Base-by-base conservation (phyloP, 2,329 filamentous ascomycete species). In the Paraconiothyrium sp. region DNA sequence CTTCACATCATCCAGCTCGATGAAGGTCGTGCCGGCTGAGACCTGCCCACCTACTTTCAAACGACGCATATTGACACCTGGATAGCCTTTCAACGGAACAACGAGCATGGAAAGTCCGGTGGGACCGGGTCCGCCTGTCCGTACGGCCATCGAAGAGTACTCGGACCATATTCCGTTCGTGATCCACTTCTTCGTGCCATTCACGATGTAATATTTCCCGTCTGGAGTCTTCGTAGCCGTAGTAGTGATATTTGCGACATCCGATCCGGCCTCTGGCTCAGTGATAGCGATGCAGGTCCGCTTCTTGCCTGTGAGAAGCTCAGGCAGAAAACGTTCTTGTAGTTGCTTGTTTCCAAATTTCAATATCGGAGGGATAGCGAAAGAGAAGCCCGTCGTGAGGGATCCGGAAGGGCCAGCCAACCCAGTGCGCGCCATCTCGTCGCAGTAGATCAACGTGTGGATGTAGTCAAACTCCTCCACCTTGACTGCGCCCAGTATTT, bases 221-320 rank as follows among this genome's bases (percentile, higher is more conserved):
- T 93, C 91, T 1, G 88, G 80, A 0, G 90, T 92, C 82, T 93
- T 92, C 68, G 85, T 85, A 0, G 89, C 89, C 0, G 85, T 89
- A 3, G 89, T 90, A 55, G 82, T 81, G 48, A 91, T 84, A 64
- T 85, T 86, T 0, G 87, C 88, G 3, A 91, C 88, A 69, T 91
- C 89, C 0, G 87, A 89, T 0, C 91, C 91, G 0, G 90, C 90
- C 56, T 87, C 88, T 0, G 91, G 91, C 73, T 94, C 91, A 0
- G 91, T 94, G 69, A 94, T 92, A 10, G 91, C 91, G 67, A 94
- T 92, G 71, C 91, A 93, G 14, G 84, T 83, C 46, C 90, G 82
- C 78, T 89, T 92, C 72, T 84, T 84, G 7, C 89, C 89, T 0
- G 84, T 85, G 13, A 93, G 80, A 0, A 93, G 81, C 54, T 91